Evolutionary conservation across 495 filamentous ascomycete species (phyloP).

Genomic region (Trichoderma gamsii): DNA sequence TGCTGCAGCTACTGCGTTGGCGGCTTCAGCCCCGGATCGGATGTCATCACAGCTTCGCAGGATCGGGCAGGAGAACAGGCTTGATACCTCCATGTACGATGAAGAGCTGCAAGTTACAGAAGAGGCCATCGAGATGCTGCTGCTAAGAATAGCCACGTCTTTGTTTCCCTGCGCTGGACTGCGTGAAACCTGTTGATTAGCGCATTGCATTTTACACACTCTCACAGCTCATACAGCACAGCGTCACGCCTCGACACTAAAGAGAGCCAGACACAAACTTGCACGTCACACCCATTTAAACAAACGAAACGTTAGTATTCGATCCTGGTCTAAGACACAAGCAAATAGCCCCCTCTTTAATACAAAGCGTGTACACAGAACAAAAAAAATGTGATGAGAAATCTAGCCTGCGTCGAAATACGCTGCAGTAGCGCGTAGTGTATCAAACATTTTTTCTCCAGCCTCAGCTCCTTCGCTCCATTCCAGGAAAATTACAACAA

Average conservation of each 20-base stretch:
- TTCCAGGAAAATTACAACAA: conserved; percentile 4
- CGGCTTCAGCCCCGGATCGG: not conserved
- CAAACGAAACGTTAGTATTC: conserved; percentile 13
- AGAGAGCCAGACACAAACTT: not conserved
- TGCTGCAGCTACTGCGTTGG: not conserved
- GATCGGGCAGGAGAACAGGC: not conserved
- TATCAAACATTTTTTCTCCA: not conserved
- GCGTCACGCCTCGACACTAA: not conserved
- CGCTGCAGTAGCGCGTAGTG: not conserved
- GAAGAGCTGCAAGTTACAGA: not conserved
- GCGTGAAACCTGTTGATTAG: not conserved
- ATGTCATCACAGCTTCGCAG: not conserved
- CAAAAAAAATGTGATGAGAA: not conserved
- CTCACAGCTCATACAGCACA: not conserved
- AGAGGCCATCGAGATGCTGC: not conserved
- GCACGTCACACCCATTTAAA: not conserved
- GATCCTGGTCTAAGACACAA: conserved; percentile 13
- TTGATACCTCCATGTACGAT: not conserved
- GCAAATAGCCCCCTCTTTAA: not conserved
- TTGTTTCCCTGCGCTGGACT: not conserved
- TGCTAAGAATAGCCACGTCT: not conserved
- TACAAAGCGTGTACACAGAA: not conserved
- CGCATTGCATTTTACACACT: not conserved
- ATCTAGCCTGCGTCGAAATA: conserved; percentile 7
- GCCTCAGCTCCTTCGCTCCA: conserved; percentile 10